Base-by-base conservation (phyloP, 169 alveolate species). In the Plasmodium blacklocki region DNA sequence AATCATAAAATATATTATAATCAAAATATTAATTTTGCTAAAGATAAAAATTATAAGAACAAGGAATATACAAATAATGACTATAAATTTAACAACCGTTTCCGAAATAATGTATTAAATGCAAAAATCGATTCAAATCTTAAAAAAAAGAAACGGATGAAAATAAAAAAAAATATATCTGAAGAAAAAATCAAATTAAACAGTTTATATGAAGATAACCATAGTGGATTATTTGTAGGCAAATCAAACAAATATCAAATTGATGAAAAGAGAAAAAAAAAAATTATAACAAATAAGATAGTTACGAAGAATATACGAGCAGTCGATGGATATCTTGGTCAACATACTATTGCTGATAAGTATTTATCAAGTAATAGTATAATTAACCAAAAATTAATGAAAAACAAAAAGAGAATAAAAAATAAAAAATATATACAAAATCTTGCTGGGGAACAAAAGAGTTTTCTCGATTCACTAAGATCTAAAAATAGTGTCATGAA, bases 131-230 rank as follows among this genome's bases (percentile, higher is more conserved):
- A 78, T 68, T 59, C 76, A 11, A 67, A 67, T 14, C 67, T 78
- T 19, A 26, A 32, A 8, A 15, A n/a, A 39, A 78, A 78, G 26
- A 78, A 71, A 11, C 18, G 11, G 8, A 32, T 12, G n/a, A 32
- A 5, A 58, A 74, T 9, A 50, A 74, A 21, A 74, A 74, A 60
- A 1, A 66, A 52, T 52, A 12, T 14, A 19, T 52, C 75, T 23
- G 59, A 43, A 26, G 89, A 78, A 49, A 78, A 68, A 76, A 45
- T 43, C 18, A 58, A 43, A 64, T 64, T 76, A 23, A 21, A 56
- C 6, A 47, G 45, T 12, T 63, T 64, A 59, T 56, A 58, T 49
- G 89, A 66, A 26, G 60, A 47, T 70, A 64, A 43, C 12, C n/a
- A 11, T 43, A 76, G 54, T 50, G 64, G 52, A 49, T 32, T 29